Base-by-base conservation (phyloP, 495 filamentous ascomycete species). In the Daldinia bambusicola region DNA sequence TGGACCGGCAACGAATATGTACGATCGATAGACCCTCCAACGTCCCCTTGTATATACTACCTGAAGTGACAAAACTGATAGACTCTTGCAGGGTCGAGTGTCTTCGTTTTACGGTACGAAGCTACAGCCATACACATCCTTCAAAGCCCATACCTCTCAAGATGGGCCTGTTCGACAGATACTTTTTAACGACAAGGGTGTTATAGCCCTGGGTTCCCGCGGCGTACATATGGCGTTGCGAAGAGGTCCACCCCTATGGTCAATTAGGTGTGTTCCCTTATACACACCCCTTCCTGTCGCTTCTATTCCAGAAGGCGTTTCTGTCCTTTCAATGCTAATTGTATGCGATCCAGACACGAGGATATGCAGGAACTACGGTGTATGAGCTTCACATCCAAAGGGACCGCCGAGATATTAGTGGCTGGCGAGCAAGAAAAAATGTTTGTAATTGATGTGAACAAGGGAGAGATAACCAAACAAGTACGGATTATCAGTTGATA, bases 1-100 rank as follows among this genome's bases (percentile, higher is more conserved):
- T 99, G 96, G 95, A 86, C 88, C 9, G 95, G 95, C 12, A 95
- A 93, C 79, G 91, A 94, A 82, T 91, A 89, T 84, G 94, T 96
- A 81, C 81, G 89, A 75, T 41, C 32, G n/a, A 26, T 51, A 34
- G 26, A 6, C 16, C 10, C 6, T 64, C 12, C 13, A 41, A 22
- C 10, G 16, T 16, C 70, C 50, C 69, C 56, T 36, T 18, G 13
- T 52, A 30, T 31, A 52, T 26, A 26, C 26, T 36, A 36, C 7
- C 34, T 36, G 9, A 36, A 2, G 9, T 26, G 9, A 10, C 26
- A 13, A 4, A 32, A 34, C 34, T 48, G 12, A 63, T 50, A 37
- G 38, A 1, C n/a, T 51, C 50, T 16, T 61, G 30, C 74, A 97
- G 93, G 93, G 95, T 56, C 89, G 93, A 72, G 86, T 98, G 37